Conservation (phyloP, 2,329 filamentous ascomycete genomes). For the Remersonia thermophila region DNA sequence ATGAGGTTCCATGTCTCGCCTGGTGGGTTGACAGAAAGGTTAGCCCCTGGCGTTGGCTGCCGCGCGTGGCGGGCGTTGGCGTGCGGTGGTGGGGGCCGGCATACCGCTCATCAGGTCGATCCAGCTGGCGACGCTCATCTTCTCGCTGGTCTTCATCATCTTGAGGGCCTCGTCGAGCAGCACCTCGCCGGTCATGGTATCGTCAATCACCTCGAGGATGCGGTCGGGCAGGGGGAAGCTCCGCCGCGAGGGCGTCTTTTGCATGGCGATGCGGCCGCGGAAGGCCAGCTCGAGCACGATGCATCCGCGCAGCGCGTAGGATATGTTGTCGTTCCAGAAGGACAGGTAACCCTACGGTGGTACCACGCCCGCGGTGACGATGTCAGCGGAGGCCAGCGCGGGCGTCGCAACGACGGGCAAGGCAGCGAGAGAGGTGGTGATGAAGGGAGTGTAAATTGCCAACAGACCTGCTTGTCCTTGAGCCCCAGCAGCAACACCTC, state of each 20-base stretch:
- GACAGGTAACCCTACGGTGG: slow-evolving; percentile 78
- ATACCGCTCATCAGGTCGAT: slow-evolving; percentile 97
- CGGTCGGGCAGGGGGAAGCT: slow-evolving; percentile 88
- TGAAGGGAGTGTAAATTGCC: no score
- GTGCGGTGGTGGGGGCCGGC: neutral
- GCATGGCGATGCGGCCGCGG: slow-evolving; percentile 93
- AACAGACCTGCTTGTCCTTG: slow-evolving; percentile 87
- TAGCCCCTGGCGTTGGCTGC: slow-evolving; percentile 2
- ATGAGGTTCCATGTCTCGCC: slow-evolving; percentile 99
- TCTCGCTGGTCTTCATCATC: slow-evolving; percentile 99
- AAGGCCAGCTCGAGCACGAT: slow-evolving; percentile 97
- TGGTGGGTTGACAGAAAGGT: slow-evolving; percentile 25
- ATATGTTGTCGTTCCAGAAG: slow-evolving; percentile 99
- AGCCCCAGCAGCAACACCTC: slow-evolving; percentile 88
- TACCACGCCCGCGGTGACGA: neutral
- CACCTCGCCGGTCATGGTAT: slow-evolving; percentile 91
- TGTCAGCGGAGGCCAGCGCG: slow-evolving; percentile 2
- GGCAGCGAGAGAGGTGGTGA: no score
- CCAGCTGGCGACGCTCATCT: slow-evolving; percentile 99
- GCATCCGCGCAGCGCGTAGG: slow-evolving; percentile 90
- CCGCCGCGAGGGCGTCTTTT: slow-evolving; percentile 85
- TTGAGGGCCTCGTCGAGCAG: slow-evolving; percentile 94
- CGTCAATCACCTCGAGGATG: slow-evolving; percentile 92
- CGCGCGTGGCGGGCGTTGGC: neutral
- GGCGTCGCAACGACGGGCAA: slow-evolving; percentile 2